phyloP scores from a whole-genome alignment of 164 flowering plant genomes.

The Sedum album region DNA sequence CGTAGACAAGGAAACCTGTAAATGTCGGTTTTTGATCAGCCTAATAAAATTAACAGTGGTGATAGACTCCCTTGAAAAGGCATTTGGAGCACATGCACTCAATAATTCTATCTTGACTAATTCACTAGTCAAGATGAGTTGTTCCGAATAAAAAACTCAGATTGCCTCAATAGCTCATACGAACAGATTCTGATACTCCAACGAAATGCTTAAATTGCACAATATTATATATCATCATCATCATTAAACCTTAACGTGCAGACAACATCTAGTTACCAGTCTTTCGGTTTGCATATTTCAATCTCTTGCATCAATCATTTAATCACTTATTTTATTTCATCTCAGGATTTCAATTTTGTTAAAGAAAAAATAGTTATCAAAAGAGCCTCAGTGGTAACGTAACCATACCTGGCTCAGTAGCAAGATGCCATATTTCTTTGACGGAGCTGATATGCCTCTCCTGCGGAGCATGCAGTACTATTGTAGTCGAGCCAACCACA shows the following conservation, averaged over 20 bases:
- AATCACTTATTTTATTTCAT: no score
- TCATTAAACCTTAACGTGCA: not conserved
- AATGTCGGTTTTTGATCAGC: not conserved
- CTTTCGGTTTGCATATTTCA: not conserved
- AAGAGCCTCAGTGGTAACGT: no score
- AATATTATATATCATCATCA: no score
- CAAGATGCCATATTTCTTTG: slow-evolving; percentile 6
- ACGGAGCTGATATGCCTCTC: slow-evolving; percentile 6
- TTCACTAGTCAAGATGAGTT: not conserved
- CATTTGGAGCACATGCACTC: not conserved
- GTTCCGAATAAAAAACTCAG: not conserved
- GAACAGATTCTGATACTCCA: not conserved
- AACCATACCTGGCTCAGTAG: slow-evolving; percentile 8
- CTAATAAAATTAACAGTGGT: not conserved
- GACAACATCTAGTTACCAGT: not conserved
- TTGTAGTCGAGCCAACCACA: slow-evolving; percentile 8
- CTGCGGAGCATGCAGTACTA: slow-evolving; percentile 12
- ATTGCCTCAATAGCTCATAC: not conserved
- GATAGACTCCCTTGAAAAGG: not conserved
- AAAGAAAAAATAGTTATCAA: not conserved
- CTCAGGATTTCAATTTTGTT: not conserved
- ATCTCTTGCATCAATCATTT: no score
- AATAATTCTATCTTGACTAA: no score
- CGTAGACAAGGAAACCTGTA: slow-evolving; percentile 10
- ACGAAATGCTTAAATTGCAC: not conserved